Conservation (phyloP, 805 yeast species). For the Candida loeiensis region DNA sequence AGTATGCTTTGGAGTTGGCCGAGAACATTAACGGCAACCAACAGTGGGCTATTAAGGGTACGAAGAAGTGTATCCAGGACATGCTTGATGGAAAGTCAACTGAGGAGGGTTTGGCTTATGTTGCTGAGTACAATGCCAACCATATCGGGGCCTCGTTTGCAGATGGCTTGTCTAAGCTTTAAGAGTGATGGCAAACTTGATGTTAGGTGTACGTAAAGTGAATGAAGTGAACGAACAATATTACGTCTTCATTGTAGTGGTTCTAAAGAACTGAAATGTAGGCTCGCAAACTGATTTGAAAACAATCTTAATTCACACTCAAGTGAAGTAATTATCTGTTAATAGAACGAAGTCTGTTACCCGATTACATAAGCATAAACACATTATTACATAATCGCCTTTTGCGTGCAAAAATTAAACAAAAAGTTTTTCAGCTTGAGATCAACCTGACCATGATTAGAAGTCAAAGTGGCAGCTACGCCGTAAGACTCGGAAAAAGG, state of each 20-base stretch:
- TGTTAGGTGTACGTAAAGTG: too few relatives aligned
- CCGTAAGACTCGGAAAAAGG: conserved; percentile 3
- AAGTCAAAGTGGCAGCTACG: conserved; percentile 4
- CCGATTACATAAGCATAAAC: background rate
- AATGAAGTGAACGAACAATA: too few relatives aligned
- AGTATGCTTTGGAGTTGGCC: conserved; percentile 50
- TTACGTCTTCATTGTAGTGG: too few relatives aligned
- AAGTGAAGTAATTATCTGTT: too few relatives aligned
- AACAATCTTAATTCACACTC: too few relatives aligned
- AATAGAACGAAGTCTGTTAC: background rate
- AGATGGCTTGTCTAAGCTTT: conserved; percentile 4
- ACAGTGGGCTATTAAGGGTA: conserved; percentile 62
- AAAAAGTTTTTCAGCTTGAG: conserved; percentile 2
- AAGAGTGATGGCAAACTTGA: too few relatives aligned
- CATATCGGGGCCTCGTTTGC: conserved; percentile 15
- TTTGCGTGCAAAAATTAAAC: background rate
- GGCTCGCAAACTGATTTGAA: too few relatives aligned
- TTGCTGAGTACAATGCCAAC: conserved; percentile 51
- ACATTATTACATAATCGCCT: background rate
- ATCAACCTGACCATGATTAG: conserved; percentile 3
- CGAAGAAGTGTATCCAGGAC: conserved; percentile 52
- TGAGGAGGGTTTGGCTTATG: conserved; percentile 47
- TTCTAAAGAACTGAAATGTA: too few relatives aligned
- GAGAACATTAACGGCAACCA: conserved; percentile 41
- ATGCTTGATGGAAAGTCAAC: conserved; percentile 34